These are phyloP conservation scores for Tolypocladium endophyticum DNA, from an alignment of 2,329 filamentous ascomycete genomes.

Conservation along the genomic window DNA sequence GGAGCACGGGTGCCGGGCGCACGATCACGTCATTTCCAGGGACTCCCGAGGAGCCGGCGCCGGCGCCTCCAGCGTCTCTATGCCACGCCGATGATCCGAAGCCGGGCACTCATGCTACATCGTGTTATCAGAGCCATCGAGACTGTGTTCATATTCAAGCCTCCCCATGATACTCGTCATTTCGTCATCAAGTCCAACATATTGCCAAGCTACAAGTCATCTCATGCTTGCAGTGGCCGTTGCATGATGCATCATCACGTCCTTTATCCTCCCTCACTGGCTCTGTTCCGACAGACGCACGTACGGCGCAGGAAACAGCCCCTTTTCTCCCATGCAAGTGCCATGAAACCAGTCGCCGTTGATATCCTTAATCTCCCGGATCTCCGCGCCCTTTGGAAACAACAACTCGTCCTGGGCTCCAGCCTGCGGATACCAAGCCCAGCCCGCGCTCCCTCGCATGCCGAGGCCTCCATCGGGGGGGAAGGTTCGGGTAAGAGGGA, in stretches of 20 bases:
- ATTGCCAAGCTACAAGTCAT: not conserved
- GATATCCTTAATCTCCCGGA: slow-evolving; percentile 74
- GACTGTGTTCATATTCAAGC: not conserved
- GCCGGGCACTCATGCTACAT: not conserved
- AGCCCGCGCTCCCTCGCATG: slow-evolving; percentile 51
- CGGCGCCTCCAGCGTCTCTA: not conserved
- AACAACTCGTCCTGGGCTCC: slow-evolving; percentile 62
- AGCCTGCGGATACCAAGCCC: slow-evolving; percentile 66
- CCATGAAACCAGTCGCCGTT: slow-evolving; percentile 90
- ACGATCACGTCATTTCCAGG: slow-evolving; percentile 11
- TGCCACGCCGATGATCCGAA: not conserved
- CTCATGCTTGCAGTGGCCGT: not conserved
- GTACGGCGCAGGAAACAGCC: slow-evolving; percentile 73
- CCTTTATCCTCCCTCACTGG: not conserved
- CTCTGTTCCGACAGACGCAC: slow-evolving; percentile 35
- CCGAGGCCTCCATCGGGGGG: slow-evolving; percentile 71
- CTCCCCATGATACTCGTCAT: not conserved
- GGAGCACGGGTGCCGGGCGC: slow-evolving; percentile 1
- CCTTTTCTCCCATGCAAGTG: slow-evolving; percentile 69
- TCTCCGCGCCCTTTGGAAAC: slow-evolving; percentile 75
- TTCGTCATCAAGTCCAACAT: not conserved
- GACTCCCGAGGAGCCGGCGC: not conserved
- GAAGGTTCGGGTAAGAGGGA: slow-evolving; percentile 30
- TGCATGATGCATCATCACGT: not conserved
- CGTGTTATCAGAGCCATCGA: not conserved